Evolutionary conservation across 192 early-diverging fungal species (phyloP).

Genomic region (Geranomyces variabilis): DNA sequence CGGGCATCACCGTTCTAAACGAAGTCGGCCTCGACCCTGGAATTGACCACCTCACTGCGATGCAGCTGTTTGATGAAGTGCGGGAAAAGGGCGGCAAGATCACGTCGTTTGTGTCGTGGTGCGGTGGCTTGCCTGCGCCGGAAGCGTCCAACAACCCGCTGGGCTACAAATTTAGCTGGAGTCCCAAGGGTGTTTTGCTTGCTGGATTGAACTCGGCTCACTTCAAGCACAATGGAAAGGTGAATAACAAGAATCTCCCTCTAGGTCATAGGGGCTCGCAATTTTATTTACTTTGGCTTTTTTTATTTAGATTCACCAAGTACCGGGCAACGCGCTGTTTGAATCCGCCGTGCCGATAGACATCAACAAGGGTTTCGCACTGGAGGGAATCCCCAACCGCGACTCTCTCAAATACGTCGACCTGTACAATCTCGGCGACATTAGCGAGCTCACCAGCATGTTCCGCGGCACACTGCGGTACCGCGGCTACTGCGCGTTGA

Average conservation of each 20-base stretch:
- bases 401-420: constrained; percentile 88
- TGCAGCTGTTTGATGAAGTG: constrained; percentile 89
- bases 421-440: constrained; percentile 77
- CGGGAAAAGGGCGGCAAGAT: constrained; percentile 73
- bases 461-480: constrained; percentile 95
- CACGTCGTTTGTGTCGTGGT: constrained; percentile 89
- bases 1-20: constrained; percentile 91
- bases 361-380: constrained; percentile 83
- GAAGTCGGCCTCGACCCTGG: constrained; percentile 99
- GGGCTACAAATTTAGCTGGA: constrained; percentile 98
- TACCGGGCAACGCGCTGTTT: constrained; percentile 72
- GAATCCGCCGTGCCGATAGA: constrained; percentile 72
- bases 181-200: constrained; percentile 82
- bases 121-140: constrained; percentile 97
- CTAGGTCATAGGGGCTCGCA: neutral
- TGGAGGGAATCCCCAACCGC: constrained; percentile 95
- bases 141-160: constrained; percentile 96
- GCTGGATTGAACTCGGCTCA: constrained; percentile 84
- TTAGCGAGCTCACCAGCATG: constrained; percentile 80
- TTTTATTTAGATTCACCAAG: constrained; percentile 52
- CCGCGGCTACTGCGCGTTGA: constrained; percentile 87
- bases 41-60: constrained; percentile 85
- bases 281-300: constrained; percentile 1
- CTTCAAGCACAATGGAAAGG: constrained; percentile 77
- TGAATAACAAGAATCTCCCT: constrained; percentile 24